Base-by-base conservation (phyloP, 306 rosid species). In the Echinosophora koreensis region DNA sequence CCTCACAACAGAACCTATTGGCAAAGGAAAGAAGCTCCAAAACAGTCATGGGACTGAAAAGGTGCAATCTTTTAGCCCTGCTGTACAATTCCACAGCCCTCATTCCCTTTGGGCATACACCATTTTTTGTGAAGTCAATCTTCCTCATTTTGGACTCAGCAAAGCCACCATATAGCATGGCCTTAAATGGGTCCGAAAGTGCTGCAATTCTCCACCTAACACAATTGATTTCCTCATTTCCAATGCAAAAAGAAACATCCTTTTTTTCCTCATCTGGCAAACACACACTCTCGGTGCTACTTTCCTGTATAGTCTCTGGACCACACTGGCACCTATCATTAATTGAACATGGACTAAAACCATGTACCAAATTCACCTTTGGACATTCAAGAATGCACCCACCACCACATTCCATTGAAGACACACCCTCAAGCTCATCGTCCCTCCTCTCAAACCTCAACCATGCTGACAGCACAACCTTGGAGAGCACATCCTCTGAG, bases 381-480 rank as follows among this genome's bases (percentile, higher is more conserved):
- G 97, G 94, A 73, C 97, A 91, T 78, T 89, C 94, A 27, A 88
- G 85, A 75, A 71, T 56, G 27, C 70, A 84, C 16, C 93, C 93
- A 51, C 86, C 92, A 57, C 84, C 63, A 69, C 97, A 91, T 6
- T 81, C 91, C 90, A 88, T 56, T 7, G 87, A 72, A 5, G 87
- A 82, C 4, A 79, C 74, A 13, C 88, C 92, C 61, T 73, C 85
- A 34, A 89, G 86, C 79, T 91, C 97, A 77, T 88, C 92, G 82
- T 89, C 94, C 72, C 97, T 89, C 87, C 92, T 88, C 84, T 89
- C 94, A 66, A 79, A 86, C 56, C 90, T 76, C 79, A 89, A 82
- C 97, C 97, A 91, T 2, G 97, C 87, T 11, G 94, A 88, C 27
- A 86, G 85, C 68, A 91, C 92, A 78, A 91, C 86, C 88, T 89